These are phyloP conservation scores for Trametes elegans DNA, from an alignment of 768 basidiomycete genomes.

Conservation along the genomic window DNA sequence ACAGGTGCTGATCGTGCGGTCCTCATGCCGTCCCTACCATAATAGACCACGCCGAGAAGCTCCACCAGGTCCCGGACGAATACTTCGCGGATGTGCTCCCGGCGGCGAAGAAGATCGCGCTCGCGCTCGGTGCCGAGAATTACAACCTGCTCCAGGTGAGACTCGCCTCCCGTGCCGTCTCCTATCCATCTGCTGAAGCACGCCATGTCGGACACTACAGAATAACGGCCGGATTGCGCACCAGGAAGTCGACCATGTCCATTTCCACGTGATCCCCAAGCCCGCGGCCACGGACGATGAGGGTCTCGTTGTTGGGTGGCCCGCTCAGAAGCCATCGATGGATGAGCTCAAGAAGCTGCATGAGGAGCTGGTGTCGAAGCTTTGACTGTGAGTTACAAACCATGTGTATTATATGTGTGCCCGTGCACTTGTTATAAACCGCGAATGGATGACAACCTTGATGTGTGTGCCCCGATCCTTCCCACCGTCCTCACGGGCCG, in stretches of 20 bases:
- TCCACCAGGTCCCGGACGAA: constrained; percentile 87
- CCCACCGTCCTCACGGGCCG: too few relatives aligned
- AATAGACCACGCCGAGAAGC: constrained; percentile 79
- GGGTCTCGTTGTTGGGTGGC: constrained; percentile 86
- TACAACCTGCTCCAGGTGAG: constrained; percentile 82
- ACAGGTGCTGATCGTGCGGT: neutral
- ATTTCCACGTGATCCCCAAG: constrained; percentile 95
- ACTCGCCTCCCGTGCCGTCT: neutral
- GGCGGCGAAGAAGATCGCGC: constrained; percentile 83
- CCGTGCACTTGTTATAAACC: neutral
- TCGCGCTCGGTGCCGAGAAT: constrained; percentile 69
- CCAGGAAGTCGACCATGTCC: constrained; percentile 74
- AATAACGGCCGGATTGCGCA: constrained; percentile 68
- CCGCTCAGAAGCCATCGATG: constrained; percentile 52
- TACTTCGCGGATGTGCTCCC: constrained; percentile 75
- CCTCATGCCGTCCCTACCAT: neutral
- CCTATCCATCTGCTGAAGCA: neutral
- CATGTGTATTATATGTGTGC: neutral
- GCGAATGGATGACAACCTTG: too few relatives aligned
- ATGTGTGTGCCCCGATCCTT: too few relatives aligned
- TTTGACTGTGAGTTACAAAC: constrained; percentile 31
- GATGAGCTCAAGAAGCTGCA: constrained; percentile 60
- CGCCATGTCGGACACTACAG: constrained; percentile 35
- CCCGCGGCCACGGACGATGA: constrained; percentile 58
- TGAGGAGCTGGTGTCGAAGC: constrained; percentile 58